Percentiles rank a stretch among this genome's conserved stretches.
Evolutionary conservation across 441 rosid genomes (phyloP).

Genomic region (Erodium texanum): DNA sequence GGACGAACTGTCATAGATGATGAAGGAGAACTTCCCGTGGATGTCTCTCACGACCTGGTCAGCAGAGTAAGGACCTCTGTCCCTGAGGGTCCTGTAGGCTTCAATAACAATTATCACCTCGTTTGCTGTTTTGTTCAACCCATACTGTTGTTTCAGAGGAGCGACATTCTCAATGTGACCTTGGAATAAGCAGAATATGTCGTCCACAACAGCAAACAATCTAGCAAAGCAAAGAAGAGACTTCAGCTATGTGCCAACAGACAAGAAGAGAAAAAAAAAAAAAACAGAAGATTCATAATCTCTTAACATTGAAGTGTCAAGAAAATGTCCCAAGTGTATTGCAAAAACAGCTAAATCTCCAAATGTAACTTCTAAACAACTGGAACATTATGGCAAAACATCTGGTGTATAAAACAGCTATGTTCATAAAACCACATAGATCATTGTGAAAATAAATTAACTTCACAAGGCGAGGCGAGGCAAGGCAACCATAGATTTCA

Average conservation of each 20-base stretch:
- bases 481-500: background rate
- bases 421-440: background rate
- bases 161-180: constrained; percentile 86
- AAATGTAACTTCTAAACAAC: background rate
- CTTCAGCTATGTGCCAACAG: background rate
- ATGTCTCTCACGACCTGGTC: constrained; percentile 90
- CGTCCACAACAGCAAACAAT: constrained; percentile 82
- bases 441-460: background rate
- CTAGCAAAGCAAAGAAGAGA: constrained; percentile 25
- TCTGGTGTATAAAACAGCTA: background rate
- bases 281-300: background rate
- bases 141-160: constrained; percentile 84
- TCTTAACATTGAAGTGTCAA: background rate
- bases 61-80: constrained; percentile 90
- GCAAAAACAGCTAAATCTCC: too few species aligned
- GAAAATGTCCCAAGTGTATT: background rate
- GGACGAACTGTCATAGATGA: constrained; percentile 60
- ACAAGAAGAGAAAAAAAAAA: background rate
- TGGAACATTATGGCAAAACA: background rate
- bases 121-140: constrained; percentile 71
- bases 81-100: constrained; percentile 88
- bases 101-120: constrained; percentile 84
- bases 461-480: too few species aligned
- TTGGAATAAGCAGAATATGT: constrained; percentile 92
- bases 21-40: constrained; percentile 66